phyloP scores from a whole-genome alignment of 2,329 filamentous ascomycete species.

The Colletotrichum higginsianum region DNA sequence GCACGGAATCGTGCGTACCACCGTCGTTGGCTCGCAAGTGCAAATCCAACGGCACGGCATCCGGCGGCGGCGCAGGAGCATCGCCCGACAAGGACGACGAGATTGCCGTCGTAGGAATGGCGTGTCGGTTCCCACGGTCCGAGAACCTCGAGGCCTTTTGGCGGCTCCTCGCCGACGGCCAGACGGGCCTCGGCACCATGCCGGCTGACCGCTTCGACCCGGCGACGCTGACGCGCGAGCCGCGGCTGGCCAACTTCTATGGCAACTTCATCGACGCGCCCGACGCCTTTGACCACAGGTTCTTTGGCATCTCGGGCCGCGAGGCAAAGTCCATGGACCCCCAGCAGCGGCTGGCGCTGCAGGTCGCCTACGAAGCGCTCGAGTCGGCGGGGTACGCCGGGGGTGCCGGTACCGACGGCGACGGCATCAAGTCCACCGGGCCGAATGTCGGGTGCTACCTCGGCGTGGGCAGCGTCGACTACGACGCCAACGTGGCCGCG shows the following conservation, averaged over 20 bases:
- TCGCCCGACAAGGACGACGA: no score
- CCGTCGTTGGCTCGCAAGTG: background rate
- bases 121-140: slow-evolving; percentile 55
- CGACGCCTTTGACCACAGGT: slow-evolving; percentile 54
- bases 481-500: slow-evolving; percentile 46
- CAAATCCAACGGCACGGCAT: no score
- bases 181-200: no score
- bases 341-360: slow-evolving; percentile 50
- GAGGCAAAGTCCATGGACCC: slow-evolving; percentile 52
- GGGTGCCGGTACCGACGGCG: no score
- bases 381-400: slow-evolving; percentile 46
- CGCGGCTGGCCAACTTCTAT: slow-evolving; percentile 46
- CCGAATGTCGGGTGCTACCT: slow-evolving; percentile 48
- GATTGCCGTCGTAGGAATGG: slow-evolving; percentile 57
- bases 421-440: no score
- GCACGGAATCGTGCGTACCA: background rate
- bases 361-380: slow-evolving; percentile 53
- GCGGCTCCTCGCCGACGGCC: no score
- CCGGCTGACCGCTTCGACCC: slow-evolving; percentile 46
- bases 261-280: slow-evolving; percentile 47
- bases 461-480: slow-evolving; percentile 42
- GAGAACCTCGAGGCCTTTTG: no score
- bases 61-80: no score
- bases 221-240: slow-evolving; percentile 48
- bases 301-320: slow-evolving; percentile 54